Base-by-base conservation (phyloP, 208 protist genomes). In the Leishmania aethiopica region DNA sequence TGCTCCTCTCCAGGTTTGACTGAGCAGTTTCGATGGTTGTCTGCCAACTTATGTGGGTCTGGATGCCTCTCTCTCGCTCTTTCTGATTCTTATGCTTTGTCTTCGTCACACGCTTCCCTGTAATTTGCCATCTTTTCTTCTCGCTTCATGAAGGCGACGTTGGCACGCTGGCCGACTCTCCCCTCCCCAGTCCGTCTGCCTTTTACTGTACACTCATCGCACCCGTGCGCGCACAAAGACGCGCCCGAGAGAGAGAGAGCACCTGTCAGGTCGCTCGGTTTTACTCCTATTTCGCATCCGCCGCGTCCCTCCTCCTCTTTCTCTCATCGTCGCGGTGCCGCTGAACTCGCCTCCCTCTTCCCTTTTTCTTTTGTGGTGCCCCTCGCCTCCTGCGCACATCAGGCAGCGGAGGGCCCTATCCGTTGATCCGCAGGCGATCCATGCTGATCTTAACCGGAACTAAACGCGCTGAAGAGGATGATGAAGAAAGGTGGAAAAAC, bases 31-130 rank as follows among this genome's bases (percentile, higher is more conserved):
- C 55, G 22, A 59, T n/a, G n/a, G 11, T 28, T 69, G 32, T 25
- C 15, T 25, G 11, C 6, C 15, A 5, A 42, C 11, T 6, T 25
- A 64, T 64, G 28, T 35, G n/a, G 11, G 32, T 7, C 15, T 10
- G 64, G 11, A 40, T 8, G 35, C 13, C 62, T 15, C 32, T 0
- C 62, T 19, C 64, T 42, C 40, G 2, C n/a, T 62, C 35, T 40
- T 5, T 62, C 35, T 40, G 66, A 55, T n/a, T 55, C 13, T 77
- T 77, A 51, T 28, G 45, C 42, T 59, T 32, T 42, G n/a, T 62
- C 71, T 42, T 62, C 64, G 37, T 28, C 32, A 17, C 74, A 78
- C 35, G 77, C 55, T 62, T 79, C 69, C 78, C 28, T 82, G 49
- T 45, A 22, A 71, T 42, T 47, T 37, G 45, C 22, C 66, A 7